A percentile compares a stretch with the other conserved stretches of the same genome.
Conservation (phyloP, 2,329 filamentous ascomycete genomes). For the Conoideocrella luteorostrata region DNA sequence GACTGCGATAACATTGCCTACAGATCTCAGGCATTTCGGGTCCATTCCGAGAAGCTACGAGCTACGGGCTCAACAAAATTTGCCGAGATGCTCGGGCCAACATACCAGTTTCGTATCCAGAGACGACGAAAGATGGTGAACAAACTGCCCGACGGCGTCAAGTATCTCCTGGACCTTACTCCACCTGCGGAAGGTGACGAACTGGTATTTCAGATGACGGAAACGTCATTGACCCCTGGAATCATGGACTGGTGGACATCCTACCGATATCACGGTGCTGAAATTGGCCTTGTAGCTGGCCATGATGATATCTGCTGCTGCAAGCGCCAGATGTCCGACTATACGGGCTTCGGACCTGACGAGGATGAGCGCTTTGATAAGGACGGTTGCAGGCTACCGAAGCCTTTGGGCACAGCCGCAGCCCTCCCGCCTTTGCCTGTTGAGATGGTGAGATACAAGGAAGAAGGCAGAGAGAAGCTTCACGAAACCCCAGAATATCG, state of each 20-base stretch:
- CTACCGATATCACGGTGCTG: conserved; percentile 24
- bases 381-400: not conserved
- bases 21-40: conserved; percentile 31
- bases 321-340: conserved; percentile 2
- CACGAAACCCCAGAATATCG: conserved; percentile 25
- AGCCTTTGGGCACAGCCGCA: not conserved
- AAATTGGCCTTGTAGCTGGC: conserved; percentile 26
- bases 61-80: conserved; percentile 42
- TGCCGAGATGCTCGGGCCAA: conserved; percentile 34
- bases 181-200: conserved; percentile 57
- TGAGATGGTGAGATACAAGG: conserved; percentile 18
- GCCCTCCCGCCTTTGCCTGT: conserved; percentile 8
- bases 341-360: not conserved
- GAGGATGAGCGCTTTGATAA: not conserved
- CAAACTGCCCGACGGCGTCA: conserved; percentile 36
- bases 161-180: conserved; percentile 58
- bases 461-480: conserved; percentile 9
- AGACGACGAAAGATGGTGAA: conserved; percentile 30
- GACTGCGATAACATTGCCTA: conserved; percentile 31
- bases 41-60: conserved; percentile 40
- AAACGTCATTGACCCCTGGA: conserved; percentile 50
- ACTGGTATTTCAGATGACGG: conserved; percentile 50
- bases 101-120: conserved; percentile 32
- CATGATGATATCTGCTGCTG: conserved; percentile 36
- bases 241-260: conserved; percentile 50